Evolutionary conservation across 2,329 filamentous ascomycete genomes (phyloP), one percentile per base, ranked within the genome.

Genomic region (Fusarium sp.): DNA sequence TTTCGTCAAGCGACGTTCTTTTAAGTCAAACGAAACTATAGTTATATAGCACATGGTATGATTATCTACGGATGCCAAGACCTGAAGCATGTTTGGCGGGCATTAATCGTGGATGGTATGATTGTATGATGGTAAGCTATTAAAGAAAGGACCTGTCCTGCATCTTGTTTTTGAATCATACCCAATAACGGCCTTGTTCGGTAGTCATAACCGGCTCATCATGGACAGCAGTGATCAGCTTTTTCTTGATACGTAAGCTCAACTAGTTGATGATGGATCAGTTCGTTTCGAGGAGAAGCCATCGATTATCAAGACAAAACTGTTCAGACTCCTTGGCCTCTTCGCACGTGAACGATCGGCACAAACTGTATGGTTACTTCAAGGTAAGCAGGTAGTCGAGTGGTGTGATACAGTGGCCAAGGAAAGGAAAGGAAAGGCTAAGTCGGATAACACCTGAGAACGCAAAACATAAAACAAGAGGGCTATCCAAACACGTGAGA

Each of bases 61-160:
- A 60, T 17, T 17, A n/a, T 35, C 33, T 35, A 35, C 9, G 15
- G 15, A 35, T 17, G 33, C 15, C 35, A 10, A 37, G 35, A 37
- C 35, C 9, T 17, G 35, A 37, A 37, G 35, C 35, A 37, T 37
- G 35, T 37, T 47, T 48, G 53, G 50, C 59, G 54, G 57, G 40
- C n/a, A 10, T n/a, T 37, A 17, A n/a, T 37, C 3, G 17, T 37
- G n/a, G 35, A n/a, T n/a, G 35, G 35, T 17, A n/a, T 68, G 60
- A 64, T 58, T 41, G 35, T 35, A 23, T 68, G 60, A 64, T 58
- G 44, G 35, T 35, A 23, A 45, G 35, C 56, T 58, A 35, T 39
- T 47, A 8, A 52, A 52, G 46, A 50, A 14, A 62, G 13, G 15
- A 15, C n/a, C 27, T 35, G 25, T 62, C 56, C 51, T 66, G 48